Base-by-base conservation (phyloP, 192 early-diverging fungal species). In the Pilobolus umbonatus region DNA sequence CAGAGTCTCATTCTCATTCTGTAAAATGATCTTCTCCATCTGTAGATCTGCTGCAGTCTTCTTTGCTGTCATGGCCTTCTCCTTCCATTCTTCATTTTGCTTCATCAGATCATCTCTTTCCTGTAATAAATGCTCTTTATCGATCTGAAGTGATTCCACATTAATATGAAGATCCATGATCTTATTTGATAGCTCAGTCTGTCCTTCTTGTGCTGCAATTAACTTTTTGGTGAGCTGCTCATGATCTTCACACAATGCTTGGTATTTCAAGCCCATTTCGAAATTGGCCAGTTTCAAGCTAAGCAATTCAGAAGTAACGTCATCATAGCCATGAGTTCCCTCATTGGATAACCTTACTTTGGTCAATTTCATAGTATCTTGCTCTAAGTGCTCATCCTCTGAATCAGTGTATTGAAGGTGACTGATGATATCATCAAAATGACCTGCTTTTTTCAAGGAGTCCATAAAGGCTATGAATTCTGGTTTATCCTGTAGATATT, bases 241-340 rank as follows among this genome's bases (percentile, higher is more conserved):
- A 39, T 72, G 44, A 12, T 51, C 42, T 38, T 66, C 54, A 31
- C 70, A 72, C 17, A 75, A 36, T n/a, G 44, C 30, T 57, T 71
- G 62, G 46, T 68, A 62, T 31, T 75, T 67, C 35, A 71, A 64
- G 6, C 65, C 57, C 61, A 75, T 64, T 46, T 71, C 73, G 58
- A 67, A 73, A 25, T 76, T 76, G 22, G 67, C 69, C 22, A 65
- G 17, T 38, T 76, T 76, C 21, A 60, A 34, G n/a, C 42, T 50
- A 25, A 69, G 64, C 14, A 76, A 25, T 56, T 76, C 74, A 21
- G 63, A 45, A 4, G 71, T 69, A 22, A 73, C 29, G 19, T 52
- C 55, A 39, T 49, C 26, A 43, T 57, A 42, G 25, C 25, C 22
- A 22, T 62, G 39, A 0, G 28, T 15, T 21, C 32, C 22, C 17